Evolutionary conservation across 352 stramenopile genomes (phyloP).

Genomic region (Globisporangium alternatum): DNA sequence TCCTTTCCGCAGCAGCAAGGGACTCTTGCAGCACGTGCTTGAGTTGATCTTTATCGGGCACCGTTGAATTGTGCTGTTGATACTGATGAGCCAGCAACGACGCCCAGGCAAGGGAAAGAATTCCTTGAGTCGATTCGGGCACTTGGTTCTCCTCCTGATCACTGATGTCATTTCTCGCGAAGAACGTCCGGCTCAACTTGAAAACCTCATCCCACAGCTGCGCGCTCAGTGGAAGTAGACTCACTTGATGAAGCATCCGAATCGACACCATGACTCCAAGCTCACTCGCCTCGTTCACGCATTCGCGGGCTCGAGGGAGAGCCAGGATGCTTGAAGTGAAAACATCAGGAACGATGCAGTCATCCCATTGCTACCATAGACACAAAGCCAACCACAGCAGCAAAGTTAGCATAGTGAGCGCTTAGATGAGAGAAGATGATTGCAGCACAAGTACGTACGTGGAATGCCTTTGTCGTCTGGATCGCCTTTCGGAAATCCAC

Average conservation of each 20-base stretch:
- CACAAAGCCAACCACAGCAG: neutral
- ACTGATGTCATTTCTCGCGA: conserved; percentile 23
- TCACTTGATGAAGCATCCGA: conserved; percentile 29
- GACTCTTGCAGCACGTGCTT: conserved; percentile 41
- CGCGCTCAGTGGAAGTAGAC: conserved; percentile 16
- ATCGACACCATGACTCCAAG: conserved; percentile 35
- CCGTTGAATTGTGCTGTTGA: conserved; percentile 9
- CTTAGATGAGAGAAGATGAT: neutral
- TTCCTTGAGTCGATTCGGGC: conserved; percentile 21
- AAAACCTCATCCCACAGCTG: conserved; percentile 17
- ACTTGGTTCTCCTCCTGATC: conserved; percentile 22
- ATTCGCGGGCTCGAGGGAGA: conserved; percentile 20
- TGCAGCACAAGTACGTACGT: conserved; percentile 16
- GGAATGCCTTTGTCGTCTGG: conserved; percentile 32
- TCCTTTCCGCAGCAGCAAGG: conserved; percentile 34
- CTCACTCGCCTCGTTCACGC: conserved; percentile 23
- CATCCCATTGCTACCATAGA: conserved; percentile 29
- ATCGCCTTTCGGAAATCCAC: conserved; percentile 29
- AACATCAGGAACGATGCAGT: conserved; percentile 26
- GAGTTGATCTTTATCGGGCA: conserved; percentile 16
- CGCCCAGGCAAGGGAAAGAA: conserved; percentile 55
- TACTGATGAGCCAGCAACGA: conserved; percentile 50
- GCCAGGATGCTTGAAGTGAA: conserved; percentile 24
- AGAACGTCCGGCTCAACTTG: conserved; percentile 27
- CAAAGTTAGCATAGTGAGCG: neutral